These are phyloP conservation scores for Acidomyces sp. DNA, from an alignment of 495 filamentous ascomycete species.

Conservation along the genomic window DNA sequence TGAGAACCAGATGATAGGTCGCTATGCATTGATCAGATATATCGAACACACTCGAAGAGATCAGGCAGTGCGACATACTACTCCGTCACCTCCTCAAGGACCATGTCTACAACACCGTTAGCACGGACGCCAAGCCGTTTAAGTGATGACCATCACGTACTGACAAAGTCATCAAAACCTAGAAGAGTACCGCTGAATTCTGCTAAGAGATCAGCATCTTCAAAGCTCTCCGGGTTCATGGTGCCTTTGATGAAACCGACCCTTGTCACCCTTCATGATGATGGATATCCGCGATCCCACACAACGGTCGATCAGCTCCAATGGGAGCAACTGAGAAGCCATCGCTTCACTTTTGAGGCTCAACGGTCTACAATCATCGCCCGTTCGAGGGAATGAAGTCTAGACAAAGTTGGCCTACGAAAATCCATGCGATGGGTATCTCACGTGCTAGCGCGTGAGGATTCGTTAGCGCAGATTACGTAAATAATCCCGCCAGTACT, in stretches of 20 bases:
- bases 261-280: constrained; percentile 98
- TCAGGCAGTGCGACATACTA: constrained; percentile 58
- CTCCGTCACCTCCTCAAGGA: constrained; percentile 91
- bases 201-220: constrained; percentile 33
- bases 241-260: constrained; percentile 24
- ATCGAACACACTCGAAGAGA: background rate
- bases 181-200: constrained; percentile 89
- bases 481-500: no score
- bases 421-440: no score
- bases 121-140: background rate
- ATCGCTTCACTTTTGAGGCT: no score
- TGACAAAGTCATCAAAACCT: constrained; percentile 98
- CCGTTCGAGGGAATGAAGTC: no score
- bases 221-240: background rate
- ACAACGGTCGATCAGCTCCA: constrained; percentile 94
- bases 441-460: no score
- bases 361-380: no score
- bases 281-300: constrained; percentile 97
- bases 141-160: constrained; percentile 44
- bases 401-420: no score
- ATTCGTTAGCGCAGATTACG: no score
- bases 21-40: constrained; percentile 33
- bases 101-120: constrained; percentile 60
- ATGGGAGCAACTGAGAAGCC: constrained; percentile 26
- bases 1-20: constrained; percentile 81